Evolutionary conservation across 129 eudicot genomes (phyloP).

Genomic region (Dittrichia graveolens): DNA sequence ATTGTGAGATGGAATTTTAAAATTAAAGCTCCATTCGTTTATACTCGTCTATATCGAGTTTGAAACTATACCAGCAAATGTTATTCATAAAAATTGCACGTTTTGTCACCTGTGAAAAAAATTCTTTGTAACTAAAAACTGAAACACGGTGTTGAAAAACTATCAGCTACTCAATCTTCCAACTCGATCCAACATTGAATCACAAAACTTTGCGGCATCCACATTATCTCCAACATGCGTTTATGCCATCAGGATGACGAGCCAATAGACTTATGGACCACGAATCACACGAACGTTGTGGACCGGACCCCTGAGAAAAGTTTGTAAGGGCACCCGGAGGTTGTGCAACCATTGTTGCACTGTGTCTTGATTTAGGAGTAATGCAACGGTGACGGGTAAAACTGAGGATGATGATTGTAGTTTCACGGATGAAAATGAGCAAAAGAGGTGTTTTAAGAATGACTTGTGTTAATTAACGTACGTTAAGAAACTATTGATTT

Average conservation of each 20-base stretch:
- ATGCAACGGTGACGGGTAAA: constrained; percentile 94
- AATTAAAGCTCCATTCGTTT: background rate
- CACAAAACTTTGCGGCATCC: constrained; percentile 81
- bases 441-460: constrained; percentile 69
- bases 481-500: no score
- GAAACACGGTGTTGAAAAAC: constrained; percentile 8
- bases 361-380: constrained; percentile 84
- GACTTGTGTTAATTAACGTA: constrained; percentile 59
- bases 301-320: constrained; percentile 81
- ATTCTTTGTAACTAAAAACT: background rate
- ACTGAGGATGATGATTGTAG: constrained; percentile 80
- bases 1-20: background rate
- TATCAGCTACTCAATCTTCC: constrained; percentile 19
- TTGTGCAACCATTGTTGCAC: constrained; percentile 74
- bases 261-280: constrained; percentile 82
- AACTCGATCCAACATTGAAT: constrained; percentile 57
- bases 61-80: background rate
- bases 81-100: background rate
- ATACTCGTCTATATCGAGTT: background rate
- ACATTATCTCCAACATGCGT: constrained; percentile 67
- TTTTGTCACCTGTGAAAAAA: background rate
- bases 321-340: constrained; percentile 93
- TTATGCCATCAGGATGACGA: constrained; percentile 79
- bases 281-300: constrained; percentile 62
- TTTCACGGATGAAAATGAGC: constrained; percentile 81